Base-by-base conservation (phyloP, 2,329 filamentous ascomycete species). In the Tolypocladium album region DNA sequence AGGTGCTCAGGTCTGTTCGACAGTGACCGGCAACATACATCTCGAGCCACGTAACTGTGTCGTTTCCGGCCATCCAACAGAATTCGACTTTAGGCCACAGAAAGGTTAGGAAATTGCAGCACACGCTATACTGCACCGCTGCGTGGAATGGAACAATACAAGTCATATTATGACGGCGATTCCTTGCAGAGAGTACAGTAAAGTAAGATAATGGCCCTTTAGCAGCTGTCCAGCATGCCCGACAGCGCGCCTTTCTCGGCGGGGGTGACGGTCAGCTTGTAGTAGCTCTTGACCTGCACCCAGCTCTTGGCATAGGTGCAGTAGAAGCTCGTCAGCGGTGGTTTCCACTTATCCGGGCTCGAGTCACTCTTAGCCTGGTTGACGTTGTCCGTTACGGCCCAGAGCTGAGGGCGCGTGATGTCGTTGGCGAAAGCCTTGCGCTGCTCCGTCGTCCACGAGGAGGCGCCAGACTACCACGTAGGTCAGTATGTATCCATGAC, bases 241-340 rank as follows among this genome's bases (percentile, higher is more conserved):
- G 75, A 76, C 63, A 92, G 73, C 0, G 88, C 87, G 20, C 74
- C 74, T 79, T 90, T 91, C 80, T 95, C 90, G 0, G 83, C 84
- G 55, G 77, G 78, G 1, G 88, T 93, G 62, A 94, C 77, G 20
- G 82, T 87, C 65, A 95, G 74, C 1, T 70, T 71, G 71, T 88
- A 94, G 67, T 85, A 82, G 67, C 79, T 83, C 83, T 94, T 95
- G 65, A 95, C 89, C 68, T 84, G 81, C 47, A 93, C 80, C 87
- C 88, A 95, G 69, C 86, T 84, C 70, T 82, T 80, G 17, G 89
- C 87, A 69, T 95, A 94, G 36, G 83, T 87, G 81, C 90, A 94
- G 72, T 89, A 83, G 75, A 90, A 93, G 63, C 74, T 81, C 71
- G 77, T 67, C 62, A 89, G 75, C 0, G 86, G 81, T 15, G 89